Conservation (phyloP, 306 rosid species). For the Rosa chinensis region DNA sequence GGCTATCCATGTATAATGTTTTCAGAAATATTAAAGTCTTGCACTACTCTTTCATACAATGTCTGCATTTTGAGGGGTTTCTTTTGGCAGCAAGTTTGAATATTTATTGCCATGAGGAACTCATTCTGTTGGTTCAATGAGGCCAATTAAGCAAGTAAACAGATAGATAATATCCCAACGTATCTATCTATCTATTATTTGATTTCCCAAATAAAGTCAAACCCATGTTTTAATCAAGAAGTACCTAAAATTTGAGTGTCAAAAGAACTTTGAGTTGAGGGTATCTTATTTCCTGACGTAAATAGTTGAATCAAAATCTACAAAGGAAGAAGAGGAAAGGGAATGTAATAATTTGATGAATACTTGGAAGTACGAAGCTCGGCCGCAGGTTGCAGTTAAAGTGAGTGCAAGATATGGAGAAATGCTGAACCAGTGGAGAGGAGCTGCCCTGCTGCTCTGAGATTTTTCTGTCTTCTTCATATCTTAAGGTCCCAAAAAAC, state of each 20-base stretch:
- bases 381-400: background rate
- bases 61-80: background rate
- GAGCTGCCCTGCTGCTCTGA: background rate
- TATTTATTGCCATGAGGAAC: too few species aligned
- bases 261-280: background rate
- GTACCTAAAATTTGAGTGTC: background rate
- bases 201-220: background rate
- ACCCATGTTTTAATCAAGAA: background rate
- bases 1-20: too few species aligned
- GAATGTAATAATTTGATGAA: background rate
- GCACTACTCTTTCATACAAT: background rate
- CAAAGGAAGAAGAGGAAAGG: background rate
- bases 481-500: too few species aligned
- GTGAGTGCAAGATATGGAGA: background rate
- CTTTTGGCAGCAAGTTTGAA: background rate
- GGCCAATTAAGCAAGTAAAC: background rate
- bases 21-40: too few species aligned
- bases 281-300: background rate
- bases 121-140: too few species aligned
- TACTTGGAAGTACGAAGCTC: background rate
- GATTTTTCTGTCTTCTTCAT: background rate
- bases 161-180: background rate
- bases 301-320: background rate
- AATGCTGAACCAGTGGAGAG: background rate
- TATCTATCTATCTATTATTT: background rate